phyloP scores from a whole-genome alignment of 768 basidiomycete species.

The Hygrocybe punicea region DNA sequence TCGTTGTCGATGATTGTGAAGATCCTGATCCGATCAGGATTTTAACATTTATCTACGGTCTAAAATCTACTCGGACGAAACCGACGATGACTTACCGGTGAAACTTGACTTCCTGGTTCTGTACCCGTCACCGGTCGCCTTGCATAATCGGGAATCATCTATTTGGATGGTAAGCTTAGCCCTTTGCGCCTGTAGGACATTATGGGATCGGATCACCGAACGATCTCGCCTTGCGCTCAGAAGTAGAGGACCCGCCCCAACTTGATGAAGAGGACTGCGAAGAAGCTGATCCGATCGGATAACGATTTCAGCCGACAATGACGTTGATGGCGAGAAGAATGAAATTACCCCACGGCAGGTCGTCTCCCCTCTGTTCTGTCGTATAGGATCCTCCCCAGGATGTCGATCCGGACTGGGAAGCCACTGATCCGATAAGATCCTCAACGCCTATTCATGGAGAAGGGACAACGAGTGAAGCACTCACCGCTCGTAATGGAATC shows the following conservation, averaged over 20 bases:
- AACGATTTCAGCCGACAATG: neutral
- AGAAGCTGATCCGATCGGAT: neutral
- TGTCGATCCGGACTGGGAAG: neutral
- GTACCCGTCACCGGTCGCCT: neutral
- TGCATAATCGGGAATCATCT: neutral
- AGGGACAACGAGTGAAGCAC: neutral
- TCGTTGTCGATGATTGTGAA: neutral
- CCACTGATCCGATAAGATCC: neutral
- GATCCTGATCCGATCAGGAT: neutral
- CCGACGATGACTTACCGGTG: neutral
- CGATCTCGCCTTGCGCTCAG: neutral
- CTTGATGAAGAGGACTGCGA: neutral
- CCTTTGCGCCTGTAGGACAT: neutral
- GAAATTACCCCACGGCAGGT: neutral
- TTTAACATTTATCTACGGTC: neutral
- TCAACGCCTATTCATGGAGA: neutral
- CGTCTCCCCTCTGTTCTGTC: neutral
- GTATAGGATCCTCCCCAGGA: constrained; percentile 1
- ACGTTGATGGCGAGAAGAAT: neutral
- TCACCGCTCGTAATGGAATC: constrained; percentile 1
- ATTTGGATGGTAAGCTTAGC: too few relatives aligned
- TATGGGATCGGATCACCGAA: neutral
- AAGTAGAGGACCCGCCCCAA: neutral
- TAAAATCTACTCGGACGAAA: neutral
- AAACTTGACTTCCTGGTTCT: constrained; percentile 2